Evolutionary conservation across 352 stramenopile species (phyloP).

Genomic region (Globisporangium lucens): DNA sequence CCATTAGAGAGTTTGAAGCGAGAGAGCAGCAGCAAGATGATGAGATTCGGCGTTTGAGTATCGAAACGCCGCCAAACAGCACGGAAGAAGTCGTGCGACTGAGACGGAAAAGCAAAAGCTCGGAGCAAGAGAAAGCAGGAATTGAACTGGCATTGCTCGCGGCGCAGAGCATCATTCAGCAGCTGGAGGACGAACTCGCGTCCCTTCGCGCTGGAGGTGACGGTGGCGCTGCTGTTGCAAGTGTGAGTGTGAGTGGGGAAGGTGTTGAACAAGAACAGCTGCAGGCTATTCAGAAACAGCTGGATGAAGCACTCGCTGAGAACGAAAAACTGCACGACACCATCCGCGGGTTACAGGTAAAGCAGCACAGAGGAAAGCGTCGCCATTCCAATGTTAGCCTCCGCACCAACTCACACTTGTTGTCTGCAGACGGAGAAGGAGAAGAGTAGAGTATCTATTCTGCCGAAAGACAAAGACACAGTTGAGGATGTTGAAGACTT

Average conservation of each 20-base stretch:
- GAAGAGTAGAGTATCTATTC: slow-evolving; percentile 8
- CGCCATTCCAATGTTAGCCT: slow-evolving; percentile 33
- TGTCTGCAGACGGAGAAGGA: slow-evolving; percentile 19
- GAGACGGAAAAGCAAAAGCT: slow-evolving; percentile 19
- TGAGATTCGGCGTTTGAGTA: slow-evolving; percentile 20
- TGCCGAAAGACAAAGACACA: slow-evolving; percentile 18
- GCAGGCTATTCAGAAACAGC: slow-evolving; percentile 34
- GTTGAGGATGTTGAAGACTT: slow-evolving; percentile 23
- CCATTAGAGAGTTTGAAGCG: slow-evolving; percentile 14
- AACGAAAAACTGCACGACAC: slow-evolving; percentile 63
- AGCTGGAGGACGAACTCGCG: slow-evolving; percentile 36
- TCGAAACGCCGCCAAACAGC: slow-evolving; percentile 19
- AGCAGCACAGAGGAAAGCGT: slow-evolving; percentile 30
- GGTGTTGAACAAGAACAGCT: slow-evolving; percentile 19
- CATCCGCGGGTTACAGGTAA: slow-evolving; percentile 64
- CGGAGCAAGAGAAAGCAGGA: slow-evolving; percentile 28
- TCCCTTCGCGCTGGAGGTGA: slow-evolving; percentile 1
- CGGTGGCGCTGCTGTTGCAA: not conserved
- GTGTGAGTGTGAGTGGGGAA: not conserved
- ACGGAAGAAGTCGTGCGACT: slow-evolving; percentile 14
- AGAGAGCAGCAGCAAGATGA: slow-evolving; percentile 20
- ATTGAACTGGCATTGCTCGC: slow-evolving; percentile 27
- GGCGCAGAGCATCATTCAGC: slow-evolving; percentile 38
- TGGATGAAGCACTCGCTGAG: slow-evolving; percentile 50
- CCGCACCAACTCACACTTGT: slow-evolving; percentile 23